Evolutionary conservation across 352 stramenopile species (phyloP).

Genomic region (Globisporangium radiosum): DNA sequence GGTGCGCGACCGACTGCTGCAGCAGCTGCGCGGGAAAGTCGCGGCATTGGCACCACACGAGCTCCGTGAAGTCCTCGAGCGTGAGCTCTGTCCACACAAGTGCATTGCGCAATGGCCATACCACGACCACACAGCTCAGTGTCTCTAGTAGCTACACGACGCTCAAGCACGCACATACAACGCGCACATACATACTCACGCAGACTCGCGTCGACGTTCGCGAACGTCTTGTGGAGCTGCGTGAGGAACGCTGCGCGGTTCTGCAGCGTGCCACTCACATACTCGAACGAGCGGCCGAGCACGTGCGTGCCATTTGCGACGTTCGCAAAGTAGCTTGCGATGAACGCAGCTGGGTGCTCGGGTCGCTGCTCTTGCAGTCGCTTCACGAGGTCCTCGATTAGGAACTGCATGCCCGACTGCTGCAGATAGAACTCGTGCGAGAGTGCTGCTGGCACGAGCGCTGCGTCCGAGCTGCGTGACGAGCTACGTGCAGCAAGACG

Average conservation of each 20-base stretch:
- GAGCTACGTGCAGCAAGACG: slow-evolving; percentile 13
- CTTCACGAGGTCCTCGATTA: slow-evolving; percentile 47
- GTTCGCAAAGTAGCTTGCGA: slow-evolving; percentile 34
- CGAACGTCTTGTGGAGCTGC: slow-evolving; percentile 32
- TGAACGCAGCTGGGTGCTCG: slow-evolving; percentile 31
- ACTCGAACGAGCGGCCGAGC: slow-evolving; percentile 36
- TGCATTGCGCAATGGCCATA: not conserved
- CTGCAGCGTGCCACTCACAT: slow-evolving; percentile 43
- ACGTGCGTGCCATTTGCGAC: slow-evolving; percentile 31
- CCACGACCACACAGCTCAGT: not conserved
- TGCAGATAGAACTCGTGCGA: slow-evolving; percentile 43
- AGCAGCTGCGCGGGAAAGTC: slow-evolving; percentile 39
- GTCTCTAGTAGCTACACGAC: not conserved
- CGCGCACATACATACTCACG: slow-evolving; percentile 13
- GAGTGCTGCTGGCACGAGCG: slow-evolving; percentile 8
- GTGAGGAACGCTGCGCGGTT: slow-evolving; percentile 42
- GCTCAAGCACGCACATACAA: slow-evolving; percentile 2
- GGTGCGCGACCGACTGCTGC: slow-evolving; percentile 31
- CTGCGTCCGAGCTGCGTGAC: slow-evolving; percentile 8
- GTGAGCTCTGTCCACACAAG: slow-evolving; percentile 26
- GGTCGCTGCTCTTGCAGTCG: slow-evolving; percentile 39
- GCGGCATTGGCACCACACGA: slow-evolving; percentile 49
- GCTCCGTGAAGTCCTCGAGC: slow-evolving; percentile 48
- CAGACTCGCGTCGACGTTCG: slow-evolving; percentile 30
- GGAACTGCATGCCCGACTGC: slow-evolving; percentile 45